Evolutionary conservation across 345 rosid species (phyloP).

Genomic region (Excoecaria cochinchinensis): DNA sequence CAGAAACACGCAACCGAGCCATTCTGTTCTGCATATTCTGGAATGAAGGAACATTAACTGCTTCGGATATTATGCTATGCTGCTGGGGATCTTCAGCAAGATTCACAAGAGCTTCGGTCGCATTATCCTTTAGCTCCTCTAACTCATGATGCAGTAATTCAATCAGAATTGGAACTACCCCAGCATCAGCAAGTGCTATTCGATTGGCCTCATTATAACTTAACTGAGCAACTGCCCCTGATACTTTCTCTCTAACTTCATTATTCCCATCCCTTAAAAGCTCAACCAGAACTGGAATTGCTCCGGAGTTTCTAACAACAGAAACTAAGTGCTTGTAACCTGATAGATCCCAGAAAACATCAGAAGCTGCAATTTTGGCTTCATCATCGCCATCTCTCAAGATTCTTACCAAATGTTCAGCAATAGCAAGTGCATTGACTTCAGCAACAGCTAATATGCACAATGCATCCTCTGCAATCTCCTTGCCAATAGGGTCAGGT

Average conservation of each 20-base stretch:
- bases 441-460: slow-evolving; percentile 55
- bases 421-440: slow-evolving; percentile 48
- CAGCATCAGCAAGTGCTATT: slow-evolving; percentile 38
- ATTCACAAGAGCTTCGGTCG: slow-evolving; percentile 50
- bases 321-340: slow-evolving; percentile 50
- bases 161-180: slow-evolving; percentile 42
- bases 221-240: slow-evolving; percentile 52
- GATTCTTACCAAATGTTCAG: slow-evolving; percentile 52
- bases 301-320: slow-evolving; percentile 54
- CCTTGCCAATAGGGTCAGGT: slow-evolving; percentile 43
- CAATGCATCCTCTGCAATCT: slow-evolving; percentile 62
- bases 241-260: slow-evolving; percentile 48
- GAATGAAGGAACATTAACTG: slow-evolving; percentile 35
- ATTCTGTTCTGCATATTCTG: slow-evolving; percentile 45
- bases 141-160: slow-evolving; percentile 43
- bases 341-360: slow-evolving; percentile 58
- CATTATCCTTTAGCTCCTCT: slow-evolving; percentile 51
- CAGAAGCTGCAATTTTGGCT: slow-evolving; percentile 52
- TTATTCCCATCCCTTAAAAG: slow-evolving; percentile 41
- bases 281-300: slow-evolving; percentile 46
- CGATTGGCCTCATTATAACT: slow-evolving; percentile 47
- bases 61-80: slow-evolving; percentile 36
- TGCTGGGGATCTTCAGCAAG: slow-evolving; percentile 45
- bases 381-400: slow-evolving; percentile 54
- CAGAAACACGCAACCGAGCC: slow-evolving; percentile 34